Evolutionary conservation across 208 protist species (phyloP).

Genomic region (Trypanosoma brucei): DNA sequence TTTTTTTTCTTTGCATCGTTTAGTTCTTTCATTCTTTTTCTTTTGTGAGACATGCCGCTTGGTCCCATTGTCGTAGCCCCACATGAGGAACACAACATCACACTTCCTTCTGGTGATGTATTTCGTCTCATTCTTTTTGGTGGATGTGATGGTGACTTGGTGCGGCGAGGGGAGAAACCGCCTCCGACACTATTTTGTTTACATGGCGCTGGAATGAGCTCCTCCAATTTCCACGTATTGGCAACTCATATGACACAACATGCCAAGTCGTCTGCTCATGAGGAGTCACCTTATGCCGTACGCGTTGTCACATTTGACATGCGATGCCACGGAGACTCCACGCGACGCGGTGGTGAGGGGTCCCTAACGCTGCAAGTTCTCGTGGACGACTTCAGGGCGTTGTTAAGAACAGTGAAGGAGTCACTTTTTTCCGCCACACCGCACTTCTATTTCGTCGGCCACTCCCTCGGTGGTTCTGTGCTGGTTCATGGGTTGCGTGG

Average conservation of each 20-base stretch:
- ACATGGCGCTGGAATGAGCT: constrained; percentile 87
- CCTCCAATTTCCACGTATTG: constrained; percentile 59
- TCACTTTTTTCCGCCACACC: constrained; percentile 34
- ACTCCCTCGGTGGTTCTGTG: constrained; percentile 86
- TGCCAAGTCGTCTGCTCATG: background rate
- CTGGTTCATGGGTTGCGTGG: constrained; percentile 40
- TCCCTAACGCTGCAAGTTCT: constrained; percentile 59
- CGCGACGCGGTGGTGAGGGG: constrained; percentile 54
- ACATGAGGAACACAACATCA: constrained; percentile 30
- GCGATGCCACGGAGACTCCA: constrained; percentile 85
- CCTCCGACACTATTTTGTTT: constrained; percentile 81
- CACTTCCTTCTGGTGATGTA: constrained; percentile 33
- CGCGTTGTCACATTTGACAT: constrained; percentile 76
- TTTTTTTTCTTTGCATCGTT: no score
- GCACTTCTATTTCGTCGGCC: constrained; percentile 67
- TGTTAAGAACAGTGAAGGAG: constrained; percentile 39
- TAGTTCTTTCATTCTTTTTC: background rate
- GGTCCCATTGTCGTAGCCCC: constrained; percentile 1
- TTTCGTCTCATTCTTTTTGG: constrained; percentile 54
- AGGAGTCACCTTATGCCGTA: constrained; percentile 11
- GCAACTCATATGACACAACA: constrained; percentile 29
- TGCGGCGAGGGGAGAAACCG: constrained; percentile 5
- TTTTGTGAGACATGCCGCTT: constrained; percentile 1
- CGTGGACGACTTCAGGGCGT: constrained; percentile 50
- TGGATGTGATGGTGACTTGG: constrained; percentile 11